phyloP scores from a whole-genome alignment of 306 rosid genomes.

The Castanea mollissima region DNA sequence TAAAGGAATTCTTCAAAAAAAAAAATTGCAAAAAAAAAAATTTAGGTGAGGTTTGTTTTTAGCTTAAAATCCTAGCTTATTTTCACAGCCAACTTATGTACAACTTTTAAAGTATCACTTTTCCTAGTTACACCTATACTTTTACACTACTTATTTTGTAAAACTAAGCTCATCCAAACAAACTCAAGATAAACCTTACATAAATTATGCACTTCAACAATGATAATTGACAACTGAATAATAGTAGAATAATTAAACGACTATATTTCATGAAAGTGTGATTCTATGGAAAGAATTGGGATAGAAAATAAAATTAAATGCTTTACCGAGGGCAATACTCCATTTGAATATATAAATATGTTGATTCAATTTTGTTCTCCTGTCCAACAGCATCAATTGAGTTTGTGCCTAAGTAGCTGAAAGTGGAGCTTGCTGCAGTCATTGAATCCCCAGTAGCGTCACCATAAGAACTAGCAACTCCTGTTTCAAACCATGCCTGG shows the following conservation, averaged over 20 bases:
- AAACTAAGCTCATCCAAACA: too few relatives aligned
- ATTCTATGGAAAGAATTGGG: too few relatives aligned
- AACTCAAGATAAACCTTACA: neutral
- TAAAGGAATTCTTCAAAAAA: too few relatives aligned
- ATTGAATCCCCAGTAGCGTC: conserved; percentile 63
- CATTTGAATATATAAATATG: conserved; percentile 95
- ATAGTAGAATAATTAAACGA: too few relatives aligned
- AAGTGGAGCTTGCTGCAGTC: conserved; percentile 66
- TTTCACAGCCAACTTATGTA: too few relatives aligned
- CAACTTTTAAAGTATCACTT: too few relatives aligned
- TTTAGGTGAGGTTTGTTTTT: too few relatives aligned
- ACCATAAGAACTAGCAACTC: conserved; percentile 56
- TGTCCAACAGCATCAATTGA: conserved; percentile 51
- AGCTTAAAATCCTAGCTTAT: too few relatives aligned
- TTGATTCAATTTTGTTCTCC: conserved; percentile 77
- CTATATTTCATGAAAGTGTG: too few relatives aligned
- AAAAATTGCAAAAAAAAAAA: too few relatives aligned
- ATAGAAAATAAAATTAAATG: conserved; percentile 19
- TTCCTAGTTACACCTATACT: too few relatives aligned
- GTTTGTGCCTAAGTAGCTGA: conserved; percentile 50
- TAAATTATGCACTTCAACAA: neutral
- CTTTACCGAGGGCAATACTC: conserved; percentile 89
- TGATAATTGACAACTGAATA: neutral
- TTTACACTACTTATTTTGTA: too few relatives aligned
- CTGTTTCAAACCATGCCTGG: conserved; percentile 98